Conservation (phyloP, 2,329 filamentous ascomycete species). For the Clarireedia paspali region DNA sequence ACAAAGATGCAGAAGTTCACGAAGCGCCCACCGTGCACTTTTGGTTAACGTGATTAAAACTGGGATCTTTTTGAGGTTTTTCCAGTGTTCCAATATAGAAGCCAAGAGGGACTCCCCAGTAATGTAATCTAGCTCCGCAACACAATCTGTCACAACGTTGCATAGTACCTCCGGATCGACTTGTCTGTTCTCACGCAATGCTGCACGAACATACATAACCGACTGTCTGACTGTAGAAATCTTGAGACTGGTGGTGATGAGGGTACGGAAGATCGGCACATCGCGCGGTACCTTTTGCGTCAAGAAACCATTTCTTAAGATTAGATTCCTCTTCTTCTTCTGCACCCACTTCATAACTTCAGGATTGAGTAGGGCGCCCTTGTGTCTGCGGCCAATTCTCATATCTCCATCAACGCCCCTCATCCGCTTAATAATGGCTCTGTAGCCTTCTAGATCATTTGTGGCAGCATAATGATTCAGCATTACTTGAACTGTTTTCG, state of each 20-base stretch:
- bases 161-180: conserved; percentile 18
- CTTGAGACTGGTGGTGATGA: conserved; percentile 22
- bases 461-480: conserved; percentile 25
- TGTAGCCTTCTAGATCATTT: conserved; percentile 20
- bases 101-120: conserved; percentile 19
- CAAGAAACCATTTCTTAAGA: conserved; percentile 14
- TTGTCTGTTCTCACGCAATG: conserved; percentile 22
- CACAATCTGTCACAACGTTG: conserved; percentile 15
- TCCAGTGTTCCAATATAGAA: conserved; percentile 19
- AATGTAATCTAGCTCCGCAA: conserved; percentile 18
- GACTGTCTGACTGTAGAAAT: conserved; percentile 17
- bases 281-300: conserved; percentile 21
- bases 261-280: conserved; percentile 21
- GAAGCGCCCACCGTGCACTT: conserved; percentile 14
- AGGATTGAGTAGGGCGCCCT: neutral
- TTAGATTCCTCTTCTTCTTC: conserved; percentile 13
- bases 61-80: conserved; percentile 1
- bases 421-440: conserved; percentile 24
- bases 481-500: conserved; percentile 21
- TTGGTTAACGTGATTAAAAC: conserved; percentile 11
- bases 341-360: conserved; percentile 20
- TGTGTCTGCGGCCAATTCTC: conserved; percentile 5
- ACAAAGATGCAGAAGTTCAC: conserved; percentile 22
- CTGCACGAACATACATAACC: conserved; percentile 20
- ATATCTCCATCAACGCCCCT: conserved; percentile 15